Base-by-base conservation (phyloP, 192 early-diverging fungal genomes). In the Dissophora globulifera region DNA sequence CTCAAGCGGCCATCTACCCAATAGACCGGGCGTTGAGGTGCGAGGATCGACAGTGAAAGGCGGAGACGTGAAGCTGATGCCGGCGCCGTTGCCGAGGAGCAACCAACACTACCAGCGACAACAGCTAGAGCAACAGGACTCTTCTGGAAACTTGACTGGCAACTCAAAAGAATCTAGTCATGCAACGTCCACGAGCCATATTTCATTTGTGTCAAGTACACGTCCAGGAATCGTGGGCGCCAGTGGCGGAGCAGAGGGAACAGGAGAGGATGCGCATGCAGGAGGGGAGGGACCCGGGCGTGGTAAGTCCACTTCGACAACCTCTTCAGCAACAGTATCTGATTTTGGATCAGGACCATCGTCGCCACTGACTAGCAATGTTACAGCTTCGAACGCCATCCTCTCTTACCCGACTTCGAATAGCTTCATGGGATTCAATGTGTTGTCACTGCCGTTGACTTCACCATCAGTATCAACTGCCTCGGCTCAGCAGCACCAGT, bases 311-410 rank as follows among this genome's bases (percentile, higher is more conserved):
- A 59, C 72, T 8, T 76, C 72, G 13, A 76, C 72, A 0, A 67
- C 72, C 10, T 76, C 72, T 1, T 76, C 72, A 12, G 35, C 72
- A 20, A 57, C 30, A 5, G 58, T 29, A 3, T 76, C 72, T 6
- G 72, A 76, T 13, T 62, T 76, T 57, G 72, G 63, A 5, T 76
- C 72, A 51, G 64, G 63, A 19, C 72, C 72, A 2, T 76, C 72
- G 0, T 76, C 72, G 0, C 72, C 72, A 0, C 27, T 62, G 16
- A 38, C 62, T 3, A 31, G 32, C n/a, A 76, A 61, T 27, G 47
- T 76, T 11, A 66, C 25, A 4, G 30, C 51, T 7, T 46, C 51
- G 9, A 50, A 76, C 16, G 58, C 72, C 2, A 76, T 76, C 20
- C 35, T 76, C 35, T 76, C 64, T 20, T 60, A 76, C 55, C 62